These are phyloP conservation scores for Trichocomaceae sp. DNA, from an alignment of 2,329 filamentous ascomycete genomes.

Conservation along the genomic window DNA sequence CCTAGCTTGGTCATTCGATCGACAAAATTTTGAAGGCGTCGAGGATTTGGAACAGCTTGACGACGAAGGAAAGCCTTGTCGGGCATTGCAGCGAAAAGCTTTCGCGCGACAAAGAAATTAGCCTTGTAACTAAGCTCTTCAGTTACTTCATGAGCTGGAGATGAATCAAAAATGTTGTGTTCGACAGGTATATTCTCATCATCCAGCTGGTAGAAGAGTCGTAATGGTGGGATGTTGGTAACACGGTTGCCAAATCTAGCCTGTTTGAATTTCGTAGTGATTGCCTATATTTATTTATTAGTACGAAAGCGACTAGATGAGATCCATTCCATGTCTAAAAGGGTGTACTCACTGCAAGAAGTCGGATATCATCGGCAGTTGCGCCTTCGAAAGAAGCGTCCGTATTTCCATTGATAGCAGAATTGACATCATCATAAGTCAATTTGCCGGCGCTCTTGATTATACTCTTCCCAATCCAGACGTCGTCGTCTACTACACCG, in stretches of 20 bases:
- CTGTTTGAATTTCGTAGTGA: constrained; percentile 87
- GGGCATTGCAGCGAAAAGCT: constrained; percentile 68
- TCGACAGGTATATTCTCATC: constrained; percentile 97
- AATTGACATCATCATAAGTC: constrained; percentile 77
- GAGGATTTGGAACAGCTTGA: constrained; percentile 75
- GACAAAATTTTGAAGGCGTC: constrained; percentile 81
- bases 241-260: constrained; percentile 73
- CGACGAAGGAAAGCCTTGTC: constrained; percentile 90
- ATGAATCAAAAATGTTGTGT: constrained; percentile 91
- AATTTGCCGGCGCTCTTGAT: constrained; percentile 87
- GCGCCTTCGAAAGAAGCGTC: constrained; percentile 59
- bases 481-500: constrained; percentile 77
- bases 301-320: neutral
- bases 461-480: constrained; percentile 89
- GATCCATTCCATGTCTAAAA: constrained; percentile 48
- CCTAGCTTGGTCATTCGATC: constrained; percentile 90
- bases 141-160: constrained; percentile 80
- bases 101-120: constrained; percentile 82
- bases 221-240: constrained; percentile 74
- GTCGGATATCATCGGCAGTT: constrained; percentile 62
- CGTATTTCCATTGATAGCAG: constrained; percentile 60
- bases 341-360: constrained; percentile 9
- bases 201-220: constrained; percentile 86
- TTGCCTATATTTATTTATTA: constrained; percentile 44
- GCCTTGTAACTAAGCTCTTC: constrained; percentile 94